Percentiles rank a stretch among this genome's conserved stretches.
Evolutionary conservation across 306 rosid species (phyloP).

Genomic region (Casuarina equisetifolia): DNA sequence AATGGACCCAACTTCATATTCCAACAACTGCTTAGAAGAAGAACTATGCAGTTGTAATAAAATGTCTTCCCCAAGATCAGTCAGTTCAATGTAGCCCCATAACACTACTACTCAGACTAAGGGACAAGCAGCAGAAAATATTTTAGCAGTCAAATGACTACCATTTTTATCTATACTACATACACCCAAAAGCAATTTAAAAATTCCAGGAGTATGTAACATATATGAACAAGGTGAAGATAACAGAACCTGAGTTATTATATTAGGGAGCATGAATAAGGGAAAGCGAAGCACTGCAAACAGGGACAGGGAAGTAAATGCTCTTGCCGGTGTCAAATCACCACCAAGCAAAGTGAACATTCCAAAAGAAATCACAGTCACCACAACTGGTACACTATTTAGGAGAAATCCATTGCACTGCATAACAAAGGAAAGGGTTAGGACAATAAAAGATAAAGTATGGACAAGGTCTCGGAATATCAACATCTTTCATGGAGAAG

Average conservation of each 20-base stretch:
- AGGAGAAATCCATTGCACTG: constrained; percentile 79
- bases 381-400: constrained; percentile 87
- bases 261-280: constrained; percentile 95
- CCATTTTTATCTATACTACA: too few relatives aligned
- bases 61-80: background rate
- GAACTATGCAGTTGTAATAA: background rate
- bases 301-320: constrained; percentile 93
- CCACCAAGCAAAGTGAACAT: constrained; percentile 91
- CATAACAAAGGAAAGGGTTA: constrained; percentile 40
- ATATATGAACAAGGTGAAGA: constrained; percentile 9
- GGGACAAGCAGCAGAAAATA: too few relatives aligned
- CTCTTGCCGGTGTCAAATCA: constrained; percentile 89
- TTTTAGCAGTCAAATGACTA: too few relatives aligned
- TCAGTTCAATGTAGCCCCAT: too few relatives aligned
- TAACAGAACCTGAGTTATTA: constrained; percentile 78
- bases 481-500: constrained; percentile 13
- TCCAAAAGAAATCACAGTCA: constrained; percentile 95
- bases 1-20: background rate
- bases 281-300: constrained; percentile 97
- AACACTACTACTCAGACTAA: too few relatives aligned
- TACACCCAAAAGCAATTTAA: background rate
- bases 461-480: constrained; percentile 1
- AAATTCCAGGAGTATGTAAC: background rate
- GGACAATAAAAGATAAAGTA: constrained; percentile 11
- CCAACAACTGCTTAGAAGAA: background rate